Percentiles rank a stretch among this genome's conserved stretches.
These are phyloP conservation scores for Kwoniella botswanensis DNA, from an alignment of 768 basidiomycete genomes.

Conservation along the genomic window DNA sequence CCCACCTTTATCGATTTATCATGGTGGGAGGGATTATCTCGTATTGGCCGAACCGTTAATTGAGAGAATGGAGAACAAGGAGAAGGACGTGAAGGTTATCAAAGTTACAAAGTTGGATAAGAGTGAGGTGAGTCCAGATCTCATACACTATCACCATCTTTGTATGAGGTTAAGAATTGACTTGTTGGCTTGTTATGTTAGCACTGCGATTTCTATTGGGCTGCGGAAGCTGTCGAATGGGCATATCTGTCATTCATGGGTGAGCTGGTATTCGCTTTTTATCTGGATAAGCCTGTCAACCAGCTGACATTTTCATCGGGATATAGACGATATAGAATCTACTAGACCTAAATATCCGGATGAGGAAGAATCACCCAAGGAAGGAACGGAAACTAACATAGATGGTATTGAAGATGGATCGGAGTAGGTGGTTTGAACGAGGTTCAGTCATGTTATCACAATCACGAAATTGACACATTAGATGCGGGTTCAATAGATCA, in stretches of 20 bases:
- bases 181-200: conserved; percentile 10
- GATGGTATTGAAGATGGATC: conserved; percentile 5
- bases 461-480: no score
- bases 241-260: conserved; percentile 58
- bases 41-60: conserved; percentile 62
- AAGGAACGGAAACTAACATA: conserved; percentile 23
- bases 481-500: no score
- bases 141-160: background rate
- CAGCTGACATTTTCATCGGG: background rate
- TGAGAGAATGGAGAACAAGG: conserved; percentile 60
- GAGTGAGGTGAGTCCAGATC: conserved; percentile 56
- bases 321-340: conserved; percentile 59
- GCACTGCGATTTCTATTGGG: conserved; percentile 60
- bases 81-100: conserved; percentile 61
- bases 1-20: conserved; percentile 61
- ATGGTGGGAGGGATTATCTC: conserved; percentile 62
- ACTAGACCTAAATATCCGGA: conserved; percentile 59
- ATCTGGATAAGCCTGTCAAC: background rate
- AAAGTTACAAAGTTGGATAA: conserved; percentile 60
- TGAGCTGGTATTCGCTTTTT: conserved; percentile 22
- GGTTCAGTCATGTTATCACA: no score
- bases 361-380: conserved; percentile 36
- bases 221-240: conserved; percentile 63
- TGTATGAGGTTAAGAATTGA: background rate
- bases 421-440: background rate